phyloP scores from a whole-genome alignment of 2,329 filamentous ascomycete genomes.

The Epichloe typhina region DNA sequence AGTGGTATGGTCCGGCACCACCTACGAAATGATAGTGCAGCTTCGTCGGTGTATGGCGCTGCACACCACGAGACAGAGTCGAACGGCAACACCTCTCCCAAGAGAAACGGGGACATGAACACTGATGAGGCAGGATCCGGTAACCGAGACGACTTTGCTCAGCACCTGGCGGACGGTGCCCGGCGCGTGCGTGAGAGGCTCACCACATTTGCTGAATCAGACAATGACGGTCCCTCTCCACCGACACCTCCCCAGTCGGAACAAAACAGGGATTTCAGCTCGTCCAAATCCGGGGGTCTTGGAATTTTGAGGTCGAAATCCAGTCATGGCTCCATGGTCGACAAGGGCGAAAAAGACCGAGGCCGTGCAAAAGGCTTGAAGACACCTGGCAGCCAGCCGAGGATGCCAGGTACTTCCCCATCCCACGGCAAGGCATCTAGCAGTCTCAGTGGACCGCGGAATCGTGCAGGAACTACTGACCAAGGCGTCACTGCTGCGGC shows the following conservation, averaged over 20 bases:
- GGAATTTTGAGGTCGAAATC: constrained; percentile 53
- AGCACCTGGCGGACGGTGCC: constrained; percentile 57
- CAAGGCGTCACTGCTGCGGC: constrained; percentile 6
- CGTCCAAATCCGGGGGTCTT: constrained; percentile 42
- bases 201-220: constrained; percentile 53
- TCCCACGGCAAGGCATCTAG: constrained; percentile 23
- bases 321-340: constrained; percentile 52
- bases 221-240: constrained; percentile 27
- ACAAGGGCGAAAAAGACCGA: constrained; percentile 25
- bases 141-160: constrained; percentile 58
- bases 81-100: background rate
- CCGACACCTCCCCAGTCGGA: constrained; percentile 22
- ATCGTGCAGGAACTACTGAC: background rate
- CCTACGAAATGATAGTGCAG: constrained; percentile 65
- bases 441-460: background rate
- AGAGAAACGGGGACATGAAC: background rate
- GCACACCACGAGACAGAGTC: constrained; percentile 20
- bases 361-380: constrained; percentile 44
- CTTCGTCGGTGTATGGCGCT: constrained; percentile 62
- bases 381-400: constrained; percentile 42
- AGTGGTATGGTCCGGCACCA: constrained; percentile 77
- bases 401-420: constrained; percentile 26
- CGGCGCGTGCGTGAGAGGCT: constrained; percentile 61
- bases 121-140: constrained; percentile 8
- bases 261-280: constrained; percentile 16